Conservation (phyloP, 176 grass and related monocot species). For the Calamus simplicifolius region DNA sequence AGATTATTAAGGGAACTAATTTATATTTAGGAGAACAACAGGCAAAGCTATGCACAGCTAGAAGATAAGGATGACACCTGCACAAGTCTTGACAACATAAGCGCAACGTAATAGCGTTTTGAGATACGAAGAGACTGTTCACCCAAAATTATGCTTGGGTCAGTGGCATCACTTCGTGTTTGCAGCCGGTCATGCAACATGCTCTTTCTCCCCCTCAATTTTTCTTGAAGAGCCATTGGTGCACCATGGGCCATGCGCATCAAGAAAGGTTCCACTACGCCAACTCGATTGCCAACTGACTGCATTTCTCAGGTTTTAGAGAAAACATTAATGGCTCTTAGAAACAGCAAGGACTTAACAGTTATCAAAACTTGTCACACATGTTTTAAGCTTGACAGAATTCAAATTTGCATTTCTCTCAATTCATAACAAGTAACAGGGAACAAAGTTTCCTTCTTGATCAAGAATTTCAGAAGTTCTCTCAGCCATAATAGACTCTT, state of each 20-base stretch:
- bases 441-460: background rate
- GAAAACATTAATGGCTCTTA: background rate
- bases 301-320: conserved; percentile 22
- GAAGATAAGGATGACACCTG: conserved; percentile 45
- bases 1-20: too few species aligned
- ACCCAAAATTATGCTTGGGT: conserved; percentile 29
- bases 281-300: conserved; percentile 84
- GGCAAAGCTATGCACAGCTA: too few species aligned
- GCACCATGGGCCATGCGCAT: conserved; percentile 96
- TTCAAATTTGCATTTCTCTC: background rate
- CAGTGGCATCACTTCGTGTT: conserved; percentile 22
- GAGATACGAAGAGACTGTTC: conserved; percentile 68
- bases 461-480: too few species aligned
- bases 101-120: conserved; percentile 87
- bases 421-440: background rate
- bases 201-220: conserved; percentile 31
- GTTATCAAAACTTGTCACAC: too few species aligned
- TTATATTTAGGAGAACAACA: too few species aligned
- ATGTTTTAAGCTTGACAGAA: background rate
- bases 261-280: conserved; percentile 80
- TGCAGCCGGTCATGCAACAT: conserved; percentile 9
- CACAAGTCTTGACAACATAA: conserved; percentile 85
- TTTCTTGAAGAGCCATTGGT: conserved; percentile 44
- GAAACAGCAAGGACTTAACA: background rate
- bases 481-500: background rate